Base-by-base conservation (phyloP, 306 rosid species). In the Gastrolobium villosum region DNA sequence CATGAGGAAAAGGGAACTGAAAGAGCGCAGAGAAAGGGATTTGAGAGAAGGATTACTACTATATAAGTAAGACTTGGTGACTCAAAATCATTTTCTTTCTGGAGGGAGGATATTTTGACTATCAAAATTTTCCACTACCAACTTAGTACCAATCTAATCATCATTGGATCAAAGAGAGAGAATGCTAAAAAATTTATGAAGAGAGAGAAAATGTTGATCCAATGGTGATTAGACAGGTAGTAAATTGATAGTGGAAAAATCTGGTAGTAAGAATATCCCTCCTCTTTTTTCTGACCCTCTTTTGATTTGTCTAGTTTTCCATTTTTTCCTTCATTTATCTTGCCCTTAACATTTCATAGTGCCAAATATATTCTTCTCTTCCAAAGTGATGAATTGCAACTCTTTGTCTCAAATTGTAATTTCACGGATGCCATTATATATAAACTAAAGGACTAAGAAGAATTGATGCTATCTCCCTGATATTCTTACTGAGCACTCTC, bases 11-110 rank as follows among this genome's bases (percentile, higher is more conserved):
- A 93, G 77, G 83, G 99, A 91, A 81, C 88, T 83, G 88, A 93
- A 95, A 82, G 86, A 85, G 34, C 75, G 37, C 13, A 84, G 96
- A 81, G 94, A 82, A 79, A 84, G 2, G 41, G 97, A 95, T 36
- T 88, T 95, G 75, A 88, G 89, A 75, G 93, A 89, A 82, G 99
- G 99, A 56, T 84, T 95, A 41, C 90, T 69, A 75, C 93, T 95
- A 65, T 95, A 90, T 62, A 95, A 83, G 99, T 95, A 91, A 57
- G 93, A 48, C 66, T 10, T 34, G 7, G 26, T 10, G 11, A 69
- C 35, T 41, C 20, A 7, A 54, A 49, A 65, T 55, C 61, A 35
- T 74, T 35, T 53, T 78, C 30, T 57, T 48, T 71, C 41, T 82
- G 13, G n/a, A n/a, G n/a, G n/a, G n/a, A n/a, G n/a, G n/a, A n/a